These are phyloP conservation scores for Saitozyma podzolica DNA, from an alignment of 768 basidiomycete genomes.

Conservation along the genomic window DNA sequence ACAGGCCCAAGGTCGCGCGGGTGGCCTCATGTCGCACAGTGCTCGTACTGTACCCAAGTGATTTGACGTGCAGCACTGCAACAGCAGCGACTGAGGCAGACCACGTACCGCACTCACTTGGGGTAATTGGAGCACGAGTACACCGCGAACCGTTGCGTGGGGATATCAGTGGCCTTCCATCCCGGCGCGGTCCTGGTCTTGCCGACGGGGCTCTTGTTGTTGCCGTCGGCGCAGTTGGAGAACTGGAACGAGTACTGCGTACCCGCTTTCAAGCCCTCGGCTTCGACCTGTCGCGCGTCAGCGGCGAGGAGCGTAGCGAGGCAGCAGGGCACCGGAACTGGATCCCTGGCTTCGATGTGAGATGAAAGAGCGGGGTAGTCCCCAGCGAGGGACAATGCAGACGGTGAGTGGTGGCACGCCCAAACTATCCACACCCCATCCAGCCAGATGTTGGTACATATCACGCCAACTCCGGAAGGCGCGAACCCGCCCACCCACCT, in stretches of 20 bases:
- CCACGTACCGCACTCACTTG: background rate
- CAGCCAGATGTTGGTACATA: too few relatives aligned
- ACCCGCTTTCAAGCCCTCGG: slow-evolving; percentile 58
- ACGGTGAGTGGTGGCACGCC: too few relatives aligned
- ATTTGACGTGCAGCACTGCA: background rate
- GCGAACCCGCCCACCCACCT: slow-evolving; percentile 30
- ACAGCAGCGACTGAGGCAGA: background rate
- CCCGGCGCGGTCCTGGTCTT: slow-evolving; percentile 59
- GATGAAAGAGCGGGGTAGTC: background rate
- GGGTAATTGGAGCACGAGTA: slow-evolving; percentile 63
- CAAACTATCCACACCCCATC: too few relatives aligned
- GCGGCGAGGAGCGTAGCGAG: background rate
- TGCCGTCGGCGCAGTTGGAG: slow-evolving; percentile 60
- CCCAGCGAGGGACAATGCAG: too few relatives aligned
- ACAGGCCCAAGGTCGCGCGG: background rate
- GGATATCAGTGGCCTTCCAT: slow-evolving; percentile 58
- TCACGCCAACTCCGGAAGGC: too few relatives aligned
- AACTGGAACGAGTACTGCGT: slow-evolving; percentile 63
- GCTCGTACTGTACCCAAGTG: too few relatives aligned
- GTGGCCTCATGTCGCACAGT: too few relatives aligned
- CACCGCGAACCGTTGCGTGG: slow-evolving; percentile 62
- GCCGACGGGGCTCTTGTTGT: slow-evolving; percentile 58
- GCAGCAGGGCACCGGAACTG: too few relatives aligned
- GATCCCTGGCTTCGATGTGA: background rate
- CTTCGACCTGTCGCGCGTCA: slow-evolving; percentile 55